Conservation (phyloP, 306 rosid genomes). For the Vigna reflexopilosa region DNA sequence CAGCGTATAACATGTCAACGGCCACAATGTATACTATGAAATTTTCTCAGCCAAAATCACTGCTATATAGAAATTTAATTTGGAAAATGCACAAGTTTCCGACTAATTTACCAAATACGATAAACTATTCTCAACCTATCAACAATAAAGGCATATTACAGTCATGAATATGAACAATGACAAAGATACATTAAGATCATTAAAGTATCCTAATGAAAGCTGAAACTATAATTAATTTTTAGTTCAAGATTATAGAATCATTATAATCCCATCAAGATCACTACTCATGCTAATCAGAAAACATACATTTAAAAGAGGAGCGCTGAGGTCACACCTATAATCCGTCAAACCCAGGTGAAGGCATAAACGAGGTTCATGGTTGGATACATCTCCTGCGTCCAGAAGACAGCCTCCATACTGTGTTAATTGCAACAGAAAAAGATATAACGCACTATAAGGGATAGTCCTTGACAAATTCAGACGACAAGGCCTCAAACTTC, state of each 20-base stretch:
- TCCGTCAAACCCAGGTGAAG: conserved; percentile 92
- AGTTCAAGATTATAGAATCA: conserved; percentile 20
- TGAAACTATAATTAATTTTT: background rate
- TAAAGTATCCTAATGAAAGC: conserved; percentile 16
- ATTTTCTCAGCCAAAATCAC: conserved; percentile 5
- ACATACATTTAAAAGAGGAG: conserved; percentile 26
- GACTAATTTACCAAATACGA: conserved; percentile 20
- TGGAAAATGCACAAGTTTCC: background rate
- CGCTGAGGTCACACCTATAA: conserved; percentile 68
- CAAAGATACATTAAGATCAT: conserved; percentile 14
- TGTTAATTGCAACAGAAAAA: conserved; percentile 30
- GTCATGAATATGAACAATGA: conserved; percentile 7
- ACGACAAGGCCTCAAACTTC: conserved; percentile 5
- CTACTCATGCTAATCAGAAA: conserved; percentile 19
- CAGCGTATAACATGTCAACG: background rate
- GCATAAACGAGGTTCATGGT: conserved; percentile 59
- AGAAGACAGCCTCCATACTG: conserved; percentile 75
- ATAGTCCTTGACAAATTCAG: conserved; percentile 16
- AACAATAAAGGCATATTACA: background rate
- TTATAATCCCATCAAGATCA: conserved; percentile 9
- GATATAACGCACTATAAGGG: conserved; percentile 7
- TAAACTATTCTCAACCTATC: background rate
- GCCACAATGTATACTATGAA: background rate
- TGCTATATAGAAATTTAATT: background rate
- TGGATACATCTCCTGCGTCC: conserved; percentile 51